Evolutionary conservation across 805 yeast genomes (phyloP).

Genomic region (Hanseniaspora hatyaiensis): DNA sequence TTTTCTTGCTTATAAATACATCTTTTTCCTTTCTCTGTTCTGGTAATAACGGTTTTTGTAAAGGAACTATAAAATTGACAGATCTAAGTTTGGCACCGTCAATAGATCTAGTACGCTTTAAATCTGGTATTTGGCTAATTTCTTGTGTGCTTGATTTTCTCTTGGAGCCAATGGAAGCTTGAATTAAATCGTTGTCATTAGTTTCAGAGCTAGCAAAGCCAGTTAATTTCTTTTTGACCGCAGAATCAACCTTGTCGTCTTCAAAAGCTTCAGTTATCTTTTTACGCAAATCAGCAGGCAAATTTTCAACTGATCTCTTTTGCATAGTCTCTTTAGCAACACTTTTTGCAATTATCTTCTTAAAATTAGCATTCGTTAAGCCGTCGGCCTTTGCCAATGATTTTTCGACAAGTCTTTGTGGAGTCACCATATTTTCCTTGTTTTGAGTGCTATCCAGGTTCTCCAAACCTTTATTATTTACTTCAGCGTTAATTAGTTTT

Average conservation of each 20-base stretch:
- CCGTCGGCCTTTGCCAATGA: no score
- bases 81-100: constrained; percentile 29
- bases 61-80: neutral
- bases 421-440: no score
- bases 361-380: no score
- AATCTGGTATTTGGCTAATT: constrained; percentile 22
- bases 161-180: neutral
- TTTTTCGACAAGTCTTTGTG: no score
- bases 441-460: no score
- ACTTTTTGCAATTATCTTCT: no score
- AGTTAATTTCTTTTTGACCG: constrained; percentile 15
- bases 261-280: constrained; percentile 12
- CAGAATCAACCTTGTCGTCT: constrained; percentile 24
- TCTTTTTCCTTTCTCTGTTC: no score
- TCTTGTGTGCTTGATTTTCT: constrained; percentile 14
- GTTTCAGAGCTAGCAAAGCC: neutral
- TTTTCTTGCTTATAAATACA: no score
- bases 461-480: no score
- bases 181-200: neutral
- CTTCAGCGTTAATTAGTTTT: no score
- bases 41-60: neutral
- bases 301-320: no score
- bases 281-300: neutral
- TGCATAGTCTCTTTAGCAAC: no score
- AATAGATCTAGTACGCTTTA: constrained; percentile 27